Percentiles rank a stretch among this genome's conserved stretches.
Evolutionary conservation across 257 asterid species (phyloP).

Genomic region (Coffea canephora): DNA sequence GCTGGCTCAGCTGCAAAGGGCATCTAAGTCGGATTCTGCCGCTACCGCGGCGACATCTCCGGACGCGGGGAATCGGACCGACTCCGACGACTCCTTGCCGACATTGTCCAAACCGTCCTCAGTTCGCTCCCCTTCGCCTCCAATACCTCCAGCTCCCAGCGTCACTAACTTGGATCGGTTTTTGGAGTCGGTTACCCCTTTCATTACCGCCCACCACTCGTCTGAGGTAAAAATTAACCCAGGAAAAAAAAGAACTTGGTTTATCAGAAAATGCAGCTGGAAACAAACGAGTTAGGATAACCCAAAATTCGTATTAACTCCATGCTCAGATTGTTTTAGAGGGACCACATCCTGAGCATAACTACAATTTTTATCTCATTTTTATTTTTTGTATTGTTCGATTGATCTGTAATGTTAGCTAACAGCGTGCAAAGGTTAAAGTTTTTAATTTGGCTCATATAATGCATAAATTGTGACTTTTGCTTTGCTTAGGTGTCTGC

Average conservation of each 20-base stretch:
- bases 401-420: background rate
- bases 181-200: conserved; percentile 63
- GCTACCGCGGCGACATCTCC: conserved; percentile 12
- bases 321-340: background rate
- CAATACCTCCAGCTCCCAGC: conserved; percentile 20
- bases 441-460: background rate
- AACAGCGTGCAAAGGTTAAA: no score
- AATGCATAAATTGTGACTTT: background rate
- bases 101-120: conserved; percentile 47
- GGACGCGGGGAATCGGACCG: conserved; percentile 35
- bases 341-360: no score
- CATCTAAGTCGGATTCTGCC: conserved; percentile 32
- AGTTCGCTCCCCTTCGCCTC: conserved; percentile 29
- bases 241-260: background rate
- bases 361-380: background rate
- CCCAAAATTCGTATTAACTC: background rate
- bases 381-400: background rate
- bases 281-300: background rate
- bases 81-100: conserved; percentile 30
- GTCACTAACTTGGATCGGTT: conserved; percentile 70
- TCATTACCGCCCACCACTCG: conserved; percentile 36
- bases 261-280: background rate
- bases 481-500: background rate
- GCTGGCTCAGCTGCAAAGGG: conserved; percentile 27
- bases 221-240: conserved; percentile 48